A percentile compares a stretch with the other conserved stretches of the same genome.
Evolutionary conservation across 2,329 filamentous ascomycete genomes (phyloP).

Genomic region (Nigrograna mackinnonii): DNA sequence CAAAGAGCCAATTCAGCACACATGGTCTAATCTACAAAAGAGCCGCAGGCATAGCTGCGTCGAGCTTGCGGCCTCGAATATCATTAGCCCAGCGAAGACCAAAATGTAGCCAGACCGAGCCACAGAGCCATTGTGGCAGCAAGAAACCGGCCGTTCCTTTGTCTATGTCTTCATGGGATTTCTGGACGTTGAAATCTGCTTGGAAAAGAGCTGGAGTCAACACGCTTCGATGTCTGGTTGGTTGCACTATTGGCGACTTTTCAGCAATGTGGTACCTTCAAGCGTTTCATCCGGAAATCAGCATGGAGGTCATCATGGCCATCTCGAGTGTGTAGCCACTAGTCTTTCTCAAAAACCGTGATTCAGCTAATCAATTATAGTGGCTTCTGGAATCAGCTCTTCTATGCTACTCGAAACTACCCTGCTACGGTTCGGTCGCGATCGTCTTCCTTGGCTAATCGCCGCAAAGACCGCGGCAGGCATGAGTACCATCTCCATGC

Average conservation of each 20-base stretch:
- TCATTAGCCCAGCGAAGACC: no score
- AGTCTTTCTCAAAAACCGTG: background rate
- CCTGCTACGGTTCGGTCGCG: slow-evolving; percentile 53
- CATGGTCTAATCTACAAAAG: no score
- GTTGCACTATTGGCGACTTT: slow-evolving; percentile 62
- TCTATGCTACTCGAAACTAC: slow-evolving; percentile 59
- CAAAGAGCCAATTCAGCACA: no score
- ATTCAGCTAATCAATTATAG: slow-evolving; percentile 30
- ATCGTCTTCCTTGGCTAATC: slow-evolving; percentile 50
- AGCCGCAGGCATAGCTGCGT: no score
- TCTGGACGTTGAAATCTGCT: slow-evolving; percentile 9
- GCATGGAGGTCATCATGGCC: slow-evolving; percentile 55
- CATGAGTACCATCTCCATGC: slow-evolving; percentile 64
- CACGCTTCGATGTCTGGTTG: slow-evolving; percentile 58
- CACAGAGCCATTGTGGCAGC: no score
- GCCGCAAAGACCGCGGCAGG: slow-evolving; percentile 58
- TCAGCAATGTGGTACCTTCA: slow-evolving; percentile 61
- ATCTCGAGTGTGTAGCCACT: slow-evolving; percentile 43
- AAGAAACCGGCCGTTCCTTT: no score
- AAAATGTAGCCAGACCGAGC: no score
- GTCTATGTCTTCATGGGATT: no score
- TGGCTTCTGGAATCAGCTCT: slow-evolving; percentile 56
- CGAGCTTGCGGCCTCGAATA: no score
- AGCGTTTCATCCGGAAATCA: slow-evolving; percentile 49
- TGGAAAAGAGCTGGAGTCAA: slow-evolving; percentile 60